Percentiles rank a stretch among this genome's conserved stretches.
These are phyloP conservation scores for Debaryomyces nepalensis DNA, from an alignment of 1,139 yeast genomes.

Conservation along the genomic window DNA sequence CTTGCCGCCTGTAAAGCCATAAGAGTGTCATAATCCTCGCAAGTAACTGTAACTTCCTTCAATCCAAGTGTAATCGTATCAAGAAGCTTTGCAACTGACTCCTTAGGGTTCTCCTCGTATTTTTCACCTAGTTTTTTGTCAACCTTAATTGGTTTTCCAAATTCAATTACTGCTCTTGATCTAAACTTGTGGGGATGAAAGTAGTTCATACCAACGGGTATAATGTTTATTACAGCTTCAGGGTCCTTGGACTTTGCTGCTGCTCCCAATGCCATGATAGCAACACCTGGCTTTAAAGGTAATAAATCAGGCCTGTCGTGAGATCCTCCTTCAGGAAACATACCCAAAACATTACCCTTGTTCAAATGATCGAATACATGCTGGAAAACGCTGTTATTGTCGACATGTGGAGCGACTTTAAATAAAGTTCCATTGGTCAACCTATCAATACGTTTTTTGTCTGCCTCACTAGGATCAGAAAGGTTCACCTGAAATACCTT, in stretches of 20 bases:
- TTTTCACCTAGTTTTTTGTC: constrained; percentile 32
- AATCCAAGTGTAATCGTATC: constrained; percentile 32
- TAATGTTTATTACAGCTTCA: constrained; percentile 37
- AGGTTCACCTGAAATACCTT: constrained; percentile 47
- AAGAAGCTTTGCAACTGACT: constrained; percentile 26
- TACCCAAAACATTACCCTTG: constrained; percentile 61
- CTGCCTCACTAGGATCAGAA: constrained; percentile 23
- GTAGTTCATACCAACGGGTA: constrained; percentile 54
- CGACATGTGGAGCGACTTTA: constrained; percentile 66
- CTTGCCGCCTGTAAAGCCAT: constrained; percentile 44
- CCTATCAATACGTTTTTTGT: constrained; percentile 37
- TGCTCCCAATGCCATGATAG: constrained; percentile 54
- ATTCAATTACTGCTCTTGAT: constrained; percentile 52
- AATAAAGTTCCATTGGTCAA: constrained; percentile 54
- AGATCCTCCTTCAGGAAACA: constrained; percentile 66
- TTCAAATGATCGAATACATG: constrained; percentile 67
- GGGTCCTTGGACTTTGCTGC: constrained; percentile 41
- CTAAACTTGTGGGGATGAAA: constrained; percentile 52
- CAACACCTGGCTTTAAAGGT: constrained; percentile 53
- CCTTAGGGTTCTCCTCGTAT: constrained; percentile 26
- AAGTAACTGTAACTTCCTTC: constrained; percentile 38
- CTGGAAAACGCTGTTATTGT: constrained; percentile 62
- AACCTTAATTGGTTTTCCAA: constrained; percentile 49
- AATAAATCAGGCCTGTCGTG: constrained; percentile 46
- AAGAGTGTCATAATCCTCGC: constrained; percentile 39